Evolutionary conservation across 2,329 filamentous ascomycete species (phyloP).

Genomic region (Beauveria pseudobassiana): DNA sequence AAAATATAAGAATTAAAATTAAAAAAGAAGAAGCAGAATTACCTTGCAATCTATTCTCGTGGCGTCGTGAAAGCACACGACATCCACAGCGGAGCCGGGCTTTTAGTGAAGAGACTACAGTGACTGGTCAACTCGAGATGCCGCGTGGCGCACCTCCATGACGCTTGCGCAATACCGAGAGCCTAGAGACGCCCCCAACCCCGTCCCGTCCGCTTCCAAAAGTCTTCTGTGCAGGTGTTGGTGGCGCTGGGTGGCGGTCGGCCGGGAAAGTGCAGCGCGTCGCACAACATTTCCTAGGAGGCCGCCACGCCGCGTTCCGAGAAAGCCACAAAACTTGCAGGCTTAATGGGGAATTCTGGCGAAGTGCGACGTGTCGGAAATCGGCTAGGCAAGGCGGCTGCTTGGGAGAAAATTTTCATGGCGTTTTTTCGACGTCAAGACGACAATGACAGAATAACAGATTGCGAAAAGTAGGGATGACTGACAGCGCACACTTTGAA

Average conservation of each 20-base stretch:
- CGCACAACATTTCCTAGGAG: not conserved
- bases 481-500: no score
- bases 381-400: slow-evolving; percentile 3
- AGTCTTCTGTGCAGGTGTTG: not conserved
- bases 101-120: not conserved
- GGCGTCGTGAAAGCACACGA: not conserved
- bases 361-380: not conserved
- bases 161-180: not conserved
- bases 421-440: not conserved
- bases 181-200: not conserved
- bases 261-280: not conserved
- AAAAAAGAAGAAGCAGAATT: no score
- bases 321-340: slow-evolving; percentile 6
- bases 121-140: not conserved
- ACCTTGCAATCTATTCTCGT: not conserved
- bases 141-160: slow-evolving; percentile 6
- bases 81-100: slow-evolving; percentile 4
- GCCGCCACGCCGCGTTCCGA: not conserved
- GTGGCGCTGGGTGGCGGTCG: slow-evolving; percentile 3
- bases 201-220: not conserved
- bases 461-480: no score
- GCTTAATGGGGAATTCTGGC: slow-evolving; percentile 4
- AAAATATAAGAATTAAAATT: no score
- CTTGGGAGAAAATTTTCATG: not conserved
- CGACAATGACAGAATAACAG: not conserved